Conservation (phyloP, 352 stramenopile species). For the Thalassiosira oceanica region DNA sequence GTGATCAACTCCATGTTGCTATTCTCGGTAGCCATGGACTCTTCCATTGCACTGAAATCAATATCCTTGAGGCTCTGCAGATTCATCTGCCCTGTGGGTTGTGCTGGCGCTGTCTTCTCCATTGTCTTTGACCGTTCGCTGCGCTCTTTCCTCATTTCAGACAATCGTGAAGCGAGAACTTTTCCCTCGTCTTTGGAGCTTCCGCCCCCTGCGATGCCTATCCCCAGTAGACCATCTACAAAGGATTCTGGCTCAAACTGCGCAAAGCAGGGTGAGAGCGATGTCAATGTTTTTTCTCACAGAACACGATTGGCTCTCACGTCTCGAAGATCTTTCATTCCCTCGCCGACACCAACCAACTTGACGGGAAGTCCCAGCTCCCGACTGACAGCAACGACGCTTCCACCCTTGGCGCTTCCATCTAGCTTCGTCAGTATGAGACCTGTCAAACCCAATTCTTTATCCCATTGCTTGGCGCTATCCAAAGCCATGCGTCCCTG, state of each 20-base stretch:
- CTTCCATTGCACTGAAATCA: background rate
- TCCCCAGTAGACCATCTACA: constrained; percentile 73
- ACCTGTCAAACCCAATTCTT: constrained; percentile 78
- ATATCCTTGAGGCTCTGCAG: constrained; percentile 21
- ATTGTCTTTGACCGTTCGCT: constrained; percentile 45
- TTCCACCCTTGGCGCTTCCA: constrained; percentile 80
- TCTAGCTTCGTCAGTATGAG: constrained; percentile 86
- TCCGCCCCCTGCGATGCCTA: constrained; percentile 52
- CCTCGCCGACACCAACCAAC: constrained; percentile 85
- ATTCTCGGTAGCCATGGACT: background rate
- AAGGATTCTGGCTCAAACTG: constrained; percentile 77
- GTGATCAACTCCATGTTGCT: constrained; percentile 28
- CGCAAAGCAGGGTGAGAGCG: background rate
- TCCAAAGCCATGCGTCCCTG: constrained; percentile 84
- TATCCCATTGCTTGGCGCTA: constrained; percentile 81
- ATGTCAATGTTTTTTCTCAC: background rate
- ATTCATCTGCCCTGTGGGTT: constrained; percentile 18
- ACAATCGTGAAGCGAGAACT: constrained; percentile 55
- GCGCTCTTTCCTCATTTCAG: constrained; percentile 64
- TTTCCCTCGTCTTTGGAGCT: constrained; percentile 55
- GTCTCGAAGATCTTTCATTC: constrained; percentile 78
- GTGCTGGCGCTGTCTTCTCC: constrained; percentile 16
- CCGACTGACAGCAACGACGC: constrained; percentile 80
- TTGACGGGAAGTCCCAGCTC: constrained; percentile 85
- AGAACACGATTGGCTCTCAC: too few species aligned